Base-by-base conservation (phyloP, 1,284 basidiomycete genomes). In the Ceratobasidium theobromae region DNA sequence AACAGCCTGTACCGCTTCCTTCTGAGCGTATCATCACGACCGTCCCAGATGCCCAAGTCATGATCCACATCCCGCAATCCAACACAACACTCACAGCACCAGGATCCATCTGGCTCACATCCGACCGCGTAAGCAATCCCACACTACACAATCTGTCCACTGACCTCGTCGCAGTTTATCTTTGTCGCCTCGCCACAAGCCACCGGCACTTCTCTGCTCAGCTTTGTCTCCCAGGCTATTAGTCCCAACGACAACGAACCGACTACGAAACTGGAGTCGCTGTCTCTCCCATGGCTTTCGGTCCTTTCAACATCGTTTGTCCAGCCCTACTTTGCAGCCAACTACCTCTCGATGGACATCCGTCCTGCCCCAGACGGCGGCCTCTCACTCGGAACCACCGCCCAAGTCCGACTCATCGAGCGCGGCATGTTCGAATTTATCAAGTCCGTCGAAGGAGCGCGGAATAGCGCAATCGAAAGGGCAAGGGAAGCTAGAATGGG, bases 381-480 rank as follows among this genome's bases (percentile, higher is more conserved):
- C 9, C 76, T 91, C 30, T 81, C 80, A 0, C 76, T 81, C 1
- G 87, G 86, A 0, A 86, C 87, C 23, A 81, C 46, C 58, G 82
- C 81, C 0, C 87, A 91, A 74, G 76, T 91, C 35, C 80, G 89
- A 67, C 81, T 89, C 73, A 83, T 81, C 72, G 81, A 88, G 72
- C 79, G 81, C 55, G 82, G 83, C 8, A 83, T 91, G 79, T 89
- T 89, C 72, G 80, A 84, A 73, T 91, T 91, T 72, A 84, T 86
- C 30, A 83, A 82, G 65, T 73, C 83, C 28, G 74, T 92, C 57
- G 87, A 89, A 77, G 89, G 90, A 79, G 84, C 86, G 35, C 81
- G 89, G 55, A 87, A 90, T 76, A 79, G 82, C 54, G 84, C 84
- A 27, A 84, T 89, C 46, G 88, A 86, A 71, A 89, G 88, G 87